Evolutionary conservation across 108 stramenopile genomes (phyloP).

Genomic region (Discostella stelligeroides): DNA sequence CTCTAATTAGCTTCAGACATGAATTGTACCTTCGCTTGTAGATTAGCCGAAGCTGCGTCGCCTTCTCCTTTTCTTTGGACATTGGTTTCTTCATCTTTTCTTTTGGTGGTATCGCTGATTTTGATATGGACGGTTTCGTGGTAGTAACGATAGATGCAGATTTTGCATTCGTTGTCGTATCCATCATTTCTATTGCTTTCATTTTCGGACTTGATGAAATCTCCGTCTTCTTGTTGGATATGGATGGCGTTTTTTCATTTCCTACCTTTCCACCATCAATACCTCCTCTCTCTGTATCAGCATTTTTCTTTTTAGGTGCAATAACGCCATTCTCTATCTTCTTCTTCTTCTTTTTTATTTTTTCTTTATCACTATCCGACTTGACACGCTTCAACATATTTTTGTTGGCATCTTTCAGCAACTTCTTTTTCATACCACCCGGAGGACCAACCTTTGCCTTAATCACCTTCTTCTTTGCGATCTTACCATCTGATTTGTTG

Average conservation of each 20-base stretch:
- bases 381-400: not conserved
- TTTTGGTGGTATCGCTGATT: conserved; percentile 22
- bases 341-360: conserved; percentile 34
- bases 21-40: conserved; percentile 40
- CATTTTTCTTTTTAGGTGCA: not conserved
- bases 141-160: not conserved
- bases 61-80: conserved; percentile 29
- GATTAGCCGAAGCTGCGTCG: conserved; percentile 17
- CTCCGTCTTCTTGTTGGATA: conserved; percentile 7
- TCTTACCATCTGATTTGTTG: conserved; percentile 28
- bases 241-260: conserved; percentile 3
- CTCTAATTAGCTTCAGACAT: conserved; percentile 60
- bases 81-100: conserved; percentile 30
- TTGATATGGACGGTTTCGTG: conserved; percentile 1
- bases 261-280: not conserved
- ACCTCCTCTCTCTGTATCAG: not conserved
- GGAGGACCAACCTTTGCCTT: conserved; percentile 5
- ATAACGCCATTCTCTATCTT: not conserved
- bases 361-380: conserved; percentile 6
- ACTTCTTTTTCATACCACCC: conserved; percentile 13
- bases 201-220: conserved; percentile 2
- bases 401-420: conserved; percentile 1
- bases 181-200: not conserved
- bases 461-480: conserved; percentile 37
- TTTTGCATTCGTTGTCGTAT: conserved; percentile 8